Conservation (phyloP, 2,329 filamentous ascomycete genomes). For the Xylariaceae sp. region DNA sequence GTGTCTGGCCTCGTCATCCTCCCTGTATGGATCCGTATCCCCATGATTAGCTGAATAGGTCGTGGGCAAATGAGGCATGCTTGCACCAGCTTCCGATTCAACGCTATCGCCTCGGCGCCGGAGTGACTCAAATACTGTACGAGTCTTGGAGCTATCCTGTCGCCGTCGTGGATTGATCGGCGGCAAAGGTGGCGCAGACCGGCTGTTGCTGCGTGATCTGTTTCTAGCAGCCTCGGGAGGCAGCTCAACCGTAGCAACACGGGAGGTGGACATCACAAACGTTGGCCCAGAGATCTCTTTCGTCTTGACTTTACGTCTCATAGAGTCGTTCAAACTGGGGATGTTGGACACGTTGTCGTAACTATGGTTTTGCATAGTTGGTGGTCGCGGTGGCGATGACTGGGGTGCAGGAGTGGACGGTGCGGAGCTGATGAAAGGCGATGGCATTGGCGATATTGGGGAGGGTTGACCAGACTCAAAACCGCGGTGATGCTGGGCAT, state of each 20-base stretch:
- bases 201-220: conserved; percentile 33
- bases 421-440: conserved; percentile 29
- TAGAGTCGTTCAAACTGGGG: conserved; percentile 33
- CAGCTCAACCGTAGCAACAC: conserved; percentile 38
- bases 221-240: conserved; percentile 27
- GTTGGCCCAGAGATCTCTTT: conserved; percentile 49
- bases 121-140: conserved; percentile 36
- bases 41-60: conserved; percentile 8
- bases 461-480: conserved; percentile 39
- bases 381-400: conserved; percentile 30
- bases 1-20: conserved; percentile 36
- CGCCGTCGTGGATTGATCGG: conserved; percentile 55
- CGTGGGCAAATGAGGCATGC: conserved; percentile 26
- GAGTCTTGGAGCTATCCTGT: conserved; percentile 32
- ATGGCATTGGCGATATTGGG: conserved; percentile 40
- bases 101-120: conserved; percentile 30
- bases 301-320: conserved; percentile 39
- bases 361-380: conserved; percentile 25
- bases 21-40: conserved; percentile 26
- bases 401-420: conserved; percentile 30
- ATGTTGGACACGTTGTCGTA: conserved; percentile 17
- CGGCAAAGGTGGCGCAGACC: conserved; percentile 47
- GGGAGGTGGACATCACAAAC: conserved; percentile 42
- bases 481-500: conserved; percentile 27
- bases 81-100: conserved; percentile 23